Base-by-base conservation (phyloP, 225 moss, liverwort and hornwort species). In the Straminergon stramineum region DNA sequence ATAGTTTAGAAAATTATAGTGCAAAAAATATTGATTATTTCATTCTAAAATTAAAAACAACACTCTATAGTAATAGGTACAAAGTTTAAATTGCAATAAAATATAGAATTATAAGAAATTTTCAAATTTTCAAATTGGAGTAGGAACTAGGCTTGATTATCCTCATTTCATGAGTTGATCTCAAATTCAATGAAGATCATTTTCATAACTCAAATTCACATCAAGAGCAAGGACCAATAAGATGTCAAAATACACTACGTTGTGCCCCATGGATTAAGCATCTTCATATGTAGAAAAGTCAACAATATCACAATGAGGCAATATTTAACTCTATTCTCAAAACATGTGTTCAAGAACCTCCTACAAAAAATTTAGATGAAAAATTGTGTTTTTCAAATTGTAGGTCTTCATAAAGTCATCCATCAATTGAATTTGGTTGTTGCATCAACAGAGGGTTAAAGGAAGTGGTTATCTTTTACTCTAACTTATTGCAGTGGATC, bases 241-340 rank as follows among this genome's bases (percentile, higher is more conserved):
- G 13, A 24, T 26, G 8, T 41, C 8, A 70, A 26, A 70, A 70
- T 70, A 70, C 4, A 68, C 6, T 20, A 20, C 0, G 2, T 12
- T 7, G 23, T 70, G 14, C 8, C 7, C 0, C 0, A 0, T 24
- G 7, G 17, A 30, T 51, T 12, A 75, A 18, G 1, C 7, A 75
- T 48, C 11, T 74, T 17, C 6, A 30, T 18, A 23, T 39, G 23
- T 39, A 70, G 4, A 39, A 69, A 22, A 7, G 21, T 37, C 13
- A n/a, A 22, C 8, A n/a, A 30, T 17, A 17, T 10, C 4, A 17
- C 11, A 45, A 18, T 31, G 5, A 48, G 5, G 11, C 6, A 17
- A 75, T 48, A 48, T 48, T 11, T 11, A 31, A 51, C 1, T 18
- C 31, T 7, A 75, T 31, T 48, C 2, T 30, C 5, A 31, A 75